Evolutionary conservation across 441 rosid species (phyloP), one percentile per base, ranked within the genome.

Genomic region (Manihot esculenta): DNA sequence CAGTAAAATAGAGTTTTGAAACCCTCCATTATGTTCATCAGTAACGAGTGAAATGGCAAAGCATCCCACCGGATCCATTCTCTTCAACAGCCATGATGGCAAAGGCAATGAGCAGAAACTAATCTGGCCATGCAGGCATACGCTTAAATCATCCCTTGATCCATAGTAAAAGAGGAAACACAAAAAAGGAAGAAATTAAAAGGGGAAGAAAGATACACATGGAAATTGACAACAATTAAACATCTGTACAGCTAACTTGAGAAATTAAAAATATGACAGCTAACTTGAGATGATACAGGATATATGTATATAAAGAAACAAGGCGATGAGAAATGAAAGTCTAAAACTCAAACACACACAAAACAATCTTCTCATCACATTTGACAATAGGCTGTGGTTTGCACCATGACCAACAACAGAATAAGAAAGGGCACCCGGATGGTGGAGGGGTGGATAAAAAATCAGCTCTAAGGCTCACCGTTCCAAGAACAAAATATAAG

Each of bases 61-160:
- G 70, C 69, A 18, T 71, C 78, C 74, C 83, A 83, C 82, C 86
- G 53, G 80, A 62, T 62, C 49, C 74, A 75, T 55, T 70, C 79
- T 76, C 79, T 70, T 73, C 66, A 72, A 74, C 79, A 57, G 70
- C 80, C 79, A 63, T 63, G 64, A 70, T 74, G 75, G 78, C 78
- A 67, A 77, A 74, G 83, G 76, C 71, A 64, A 64, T 72, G 79
- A 77, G 73, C 74, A 62, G 78, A 71, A 73, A 70, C 53, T 66
- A 68, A 50, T 64, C 44, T 63, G 78, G 67, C 65, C 73, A 77
- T 73, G 77, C 71, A 66, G 64, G 80, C 80, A 70, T 70, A 66
- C 72, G 77, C 82, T 71, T 74, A 78, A 66, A 62, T 30, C 79
- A 74, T 78, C 80, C 81, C 82, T 79, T 76, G 65, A 61, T 69